These are phyloP conservation scores for Colletotrichum tofieldiae DNA, from an alignment of 2,329 filamentous ascomycete genomes.

Conservation along the genomic window DNA sequence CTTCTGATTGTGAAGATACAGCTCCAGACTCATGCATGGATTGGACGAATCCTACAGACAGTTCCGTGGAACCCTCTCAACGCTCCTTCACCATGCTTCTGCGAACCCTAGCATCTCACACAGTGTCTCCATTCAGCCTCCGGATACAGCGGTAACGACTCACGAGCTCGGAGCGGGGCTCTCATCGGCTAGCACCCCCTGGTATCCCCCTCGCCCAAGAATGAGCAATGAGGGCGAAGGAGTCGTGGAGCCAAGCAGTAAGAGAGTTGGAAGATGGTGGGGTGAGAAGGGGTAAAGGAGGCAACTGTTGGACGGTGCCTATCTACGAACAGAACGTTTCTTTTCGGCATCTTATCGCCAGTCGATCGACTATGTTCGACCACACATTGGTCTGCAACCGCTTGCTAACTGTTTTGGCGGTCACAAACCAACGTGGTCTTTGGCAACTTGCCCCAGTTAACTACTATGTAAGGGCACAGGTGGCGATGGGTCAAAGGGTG, in stretches of 20 bases:
- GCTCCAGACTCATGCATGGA: background rate
- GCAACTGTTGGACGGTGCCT: background rate
- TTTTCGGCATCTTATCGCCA: background rate
- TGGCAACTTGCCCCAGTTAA: background rate
- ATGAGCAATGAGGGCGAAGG: background rate
- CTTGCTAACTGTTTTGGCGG: background rate
- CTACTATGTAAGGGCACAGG: no score
- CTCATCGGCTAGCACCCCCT: background rate
- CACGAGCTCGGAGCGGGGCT: background rate
- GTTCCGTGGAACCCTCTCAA: background rate
- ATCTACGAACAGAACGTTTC: background rate
- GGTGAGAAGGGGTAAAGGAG: constrained; percentile 8
- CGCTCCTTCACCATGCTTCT: background rate
- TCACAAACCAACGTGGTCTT: background rate
- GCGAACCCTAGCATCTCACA: background rate
- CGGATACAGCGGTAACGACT: background rate
- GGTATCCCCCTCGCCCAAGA: no score
- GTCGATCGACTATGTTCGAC: background rate
- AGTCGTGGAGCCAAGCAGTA: background rate
- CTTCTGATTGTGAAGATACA: background rate
- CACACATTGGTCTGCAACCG: background rate
- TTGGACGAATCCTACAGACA: constrained; percentile 1
- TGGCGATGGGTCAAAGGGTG: no score
- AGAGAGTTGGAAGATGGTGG: background rate
- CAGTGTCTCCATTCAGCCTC: background rate